Percentiles rank a stretch among this genome's conserved stretches.
Evolutionary conservation across 2,329 filamentous ascomycete genomes (phyloP).

Genomic region (Exophiala xenobiotica): DNA sequence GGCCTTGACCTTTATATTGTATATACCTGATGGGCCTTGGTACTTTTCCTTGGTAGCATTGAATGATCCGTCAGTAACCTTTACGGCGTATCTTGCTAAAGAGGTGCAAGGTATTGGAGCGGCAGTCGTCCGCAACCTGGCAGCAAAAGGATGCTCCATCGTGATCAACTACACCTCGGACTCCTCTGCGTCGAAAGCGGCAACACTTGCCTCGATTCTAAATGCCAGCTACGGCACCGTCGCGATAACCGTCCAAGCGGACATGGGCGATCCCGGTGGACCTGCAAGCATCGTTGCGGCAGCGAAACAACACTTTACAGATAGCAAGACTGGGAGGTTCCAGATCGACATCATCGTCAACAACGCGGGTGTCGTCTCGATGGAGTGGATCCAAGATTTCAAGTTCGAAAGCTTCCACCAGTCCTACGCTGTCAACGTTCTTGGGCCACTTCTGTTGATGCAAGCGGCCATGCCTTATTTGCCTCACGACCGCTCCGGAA

Average conservation of each 20-base stretch:
- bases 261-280: neutral
- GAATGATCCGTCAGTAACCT: neutral
- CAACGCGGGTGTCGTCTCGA: neutral
- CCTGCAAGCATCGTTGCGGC: neutral
- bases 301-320: neutral
- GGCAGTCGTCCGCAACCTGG: neutral
- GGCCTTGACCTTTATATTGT: no score
- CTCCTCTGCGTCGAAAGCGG: neutral
- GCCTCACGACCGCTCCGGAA: constrained; percentile 64
- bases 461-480: constrained; percentile 71
- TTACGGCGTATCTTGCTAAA: neutral
- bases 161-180: neutral
- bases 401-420: neutral
- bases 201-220: neutral
- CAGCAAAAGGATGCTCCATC: neutral
- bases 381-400: neutral
- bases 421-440: neutral
- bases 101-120: neutral
- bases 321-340: neutral
- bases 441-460: constrained; percentile 66
- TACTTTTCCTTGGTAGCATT: no score
- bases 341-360: constrained; percentile 2
- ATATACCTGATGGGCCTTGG: no score
- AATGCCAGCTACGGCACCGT: neutral
- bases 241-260: neutral